Conservation (phyloP, 768 basidiomycete species). For the Kwoniella europaea region DNA sequence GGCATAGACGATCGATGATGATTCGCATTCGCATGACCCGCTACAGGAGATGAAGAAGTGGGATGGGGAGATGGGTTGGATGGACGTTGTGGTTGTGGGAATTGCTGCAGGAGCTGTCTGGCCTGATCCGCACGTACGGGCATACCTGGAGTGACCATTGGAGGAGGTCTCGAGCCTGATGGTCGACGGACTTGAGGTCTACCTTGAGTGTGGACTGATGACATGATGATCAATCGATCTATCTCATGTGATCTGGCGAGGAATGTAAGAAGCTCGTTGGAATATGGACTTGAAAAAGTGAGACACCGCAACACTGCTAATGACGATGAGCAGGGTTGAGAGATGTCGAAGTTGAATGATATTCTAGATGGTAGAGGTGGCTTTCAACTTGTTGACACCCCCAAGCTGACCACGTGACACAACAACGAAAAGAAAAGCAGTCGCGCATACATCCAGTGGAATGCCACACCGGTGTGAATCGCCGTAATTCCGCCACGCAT, state of each 20-base stretch:
- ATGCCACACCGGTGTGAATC: slow-evolving; percentile 12
- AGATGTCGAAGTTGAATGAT: slow-evolving; percentile 18
- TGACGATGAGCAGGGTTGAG: not conserved
- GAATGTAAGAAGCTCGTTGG: not conserved
- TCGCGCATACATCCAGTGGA: slow-evolving; percentile 7
- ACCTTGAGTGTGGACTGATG: not conserved
- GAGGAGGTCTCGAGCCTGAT: slow-evolving; percentile 20
- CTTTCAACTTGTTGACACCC: slow-evolving; percentile 20
- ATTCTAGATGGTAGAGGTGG: slow-evolving; percentile 12
- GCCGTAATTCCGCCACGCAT: slow-evolving; percentile 10
- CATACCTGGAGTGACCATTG: slow-evolving; percentile 28
- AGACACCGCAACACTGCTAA: slow-evolving; percentile 2
- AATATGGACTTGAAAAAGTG: not conserved
- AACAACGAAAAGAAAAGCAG: slow-evolving; percentile 22
- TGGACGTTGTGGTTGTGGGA: slow-evolving; percentile 15
- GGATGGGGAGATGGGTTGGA: slow-evolving; percentile 9
- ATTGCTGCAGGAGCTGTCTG: slow-evolving; percentile 9
- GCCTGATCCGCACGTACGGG: slow-evolving; percentile 26
- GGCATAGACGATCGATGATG: slow-evolving; percentile 31
- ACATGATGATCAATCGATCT: not conserved
- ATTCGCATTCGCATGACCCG: not conserved
- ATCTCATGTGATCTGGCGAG: not conserved
- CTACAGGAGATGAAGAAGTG: not conserved
- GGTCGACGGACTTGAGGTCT: not conserved
- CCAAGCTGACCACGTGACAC: slow-evolving; percentile 20